phyloP scores from a whole-genome alignment of 129 eudicot genomes.

The Tanacetum coccineum region DNA sequence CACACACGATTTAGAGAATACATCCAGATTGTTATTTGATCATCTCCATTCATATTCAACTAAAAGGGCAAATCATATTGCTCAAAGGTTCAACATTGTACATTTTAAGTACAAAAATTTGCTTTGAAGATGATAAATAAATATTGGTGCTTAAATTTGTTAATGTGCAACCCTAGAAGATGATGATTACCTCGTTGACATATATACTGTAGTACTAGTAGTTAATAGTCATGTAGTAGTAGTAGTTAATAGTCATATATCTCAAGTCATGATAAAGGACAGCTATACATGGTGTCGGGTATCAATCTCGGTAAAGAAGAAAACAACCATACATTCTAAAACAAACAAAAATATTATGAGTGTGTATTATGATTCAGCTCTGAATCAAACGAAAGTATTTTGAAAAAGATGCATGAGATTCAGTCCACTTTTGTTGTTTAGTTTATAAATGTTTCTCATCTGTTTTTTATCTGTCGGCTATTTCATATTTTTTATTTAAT shows the following conservation, averaged over 20 bases:
- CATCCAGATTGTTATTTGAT: too few relatives aligned
- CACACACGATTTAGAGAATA: too few relatives aligned
- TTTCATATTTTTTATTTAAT: constrained; percentile 11
- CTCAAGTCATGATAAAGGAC: constrained; percentile 11
- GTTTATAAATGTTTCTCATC: constrained; percentile 20
- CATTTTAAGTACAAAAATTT: too few relatives aligned
- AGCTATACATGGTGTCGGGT: constrained; percentile 22
- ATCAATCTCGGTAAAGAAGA: constrained; percentile 22
- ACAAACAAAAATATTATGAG: constrained; percentile 20
- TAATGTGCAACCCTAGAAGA: not conserved
- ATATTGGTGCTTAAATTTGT: too few relatives aligned
- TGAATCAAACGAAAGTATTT: not conserved
- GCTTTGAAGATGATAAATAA: too few relatives aligned
- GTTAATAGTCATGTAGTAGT: constrained; percentile 3
- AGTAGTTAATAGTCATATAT: constrained; percentile 6
- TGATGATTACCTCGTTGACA: not conserved
- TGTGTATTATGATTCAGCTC: constrained; percentile 18
- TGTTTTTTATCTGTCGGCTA: not conserved
- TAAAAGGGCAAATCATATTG: too few relatives aligned
- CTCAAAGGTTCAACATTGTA: too few relatives aligned
- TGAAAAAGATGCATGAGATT: constrained; percentile 20
- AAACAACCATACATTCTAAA: constrained; percentile 30
- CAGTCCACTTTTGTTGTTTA: constrained; percentile 14
- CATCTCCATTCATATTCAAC: too few relatives aligned
- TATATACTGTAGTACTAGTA: not conserved